Conservation (phyloP, 1,284 basidiomycete species). For the Ustilago lituana region DNA sequence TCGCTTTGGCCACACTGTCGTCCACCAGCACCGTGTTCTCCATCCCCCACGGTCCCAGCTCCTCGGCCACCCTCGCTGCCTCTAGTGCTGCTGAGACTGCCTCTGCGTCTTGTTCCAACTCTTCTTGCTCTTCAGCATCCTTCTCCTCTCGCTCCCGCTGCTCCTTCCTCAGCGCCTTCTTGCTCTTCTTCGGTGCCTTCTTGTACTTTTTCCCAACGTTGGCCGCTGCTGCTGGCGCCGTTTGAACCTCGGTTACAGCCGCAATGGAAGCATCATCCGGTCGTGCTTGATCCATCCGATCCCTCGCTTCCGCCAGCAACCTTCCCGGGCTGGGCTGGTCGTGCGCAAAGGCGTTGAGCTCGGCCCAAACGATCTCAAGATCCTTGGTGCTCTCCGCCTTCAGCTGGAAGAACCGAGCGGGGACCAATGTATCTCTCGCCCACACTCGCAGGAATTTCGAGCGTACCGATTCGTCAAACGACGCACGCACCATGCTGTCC, state of each 20-base stretch:
- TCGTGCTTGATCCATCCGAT: conserved; percentile 19
- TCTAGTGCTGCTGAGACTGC: conserved; percentile 11
- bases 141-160: neutral
- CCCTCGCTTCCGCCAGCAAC: conserved; percentile 36
- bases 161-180: conserved; percentile 2
- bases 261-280: conserved; percentile 21
- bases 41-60: conserved; percentile 70
- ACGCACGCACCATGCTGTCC: conserved; percentile 69
- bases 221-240: conserved; percentile 7
- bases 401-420: conserved; percentile 15
- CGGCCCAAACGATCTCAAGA: conserved; percentile 77
- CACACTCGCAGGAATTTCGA: conserved; percentile 74
- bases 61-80: conserved; percentile 10
- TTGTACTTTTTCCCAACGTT: conserved; percentile 11
- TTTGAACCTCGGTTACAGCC: conserved; percentile 4
- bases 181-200: conserved; percentile 1
- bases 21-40: conserved; percentile 82
- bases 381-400: conserved; percentile 73
- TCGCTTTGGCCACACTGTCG: conserved; percentile 80
- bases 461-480: conserved; percentile 63
- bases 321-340: neutral
- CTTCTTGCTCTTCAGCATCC: neutral
- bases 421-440: conserved; percentile 78
- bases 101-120: conserved; percentile 9
- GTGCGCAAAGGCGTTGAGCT: conserved; percentile 66